phyloP scores from a whole-genome alignment of 2,329 filamentous ascomycete species.

The Colletotrichum sidae region DNA sequence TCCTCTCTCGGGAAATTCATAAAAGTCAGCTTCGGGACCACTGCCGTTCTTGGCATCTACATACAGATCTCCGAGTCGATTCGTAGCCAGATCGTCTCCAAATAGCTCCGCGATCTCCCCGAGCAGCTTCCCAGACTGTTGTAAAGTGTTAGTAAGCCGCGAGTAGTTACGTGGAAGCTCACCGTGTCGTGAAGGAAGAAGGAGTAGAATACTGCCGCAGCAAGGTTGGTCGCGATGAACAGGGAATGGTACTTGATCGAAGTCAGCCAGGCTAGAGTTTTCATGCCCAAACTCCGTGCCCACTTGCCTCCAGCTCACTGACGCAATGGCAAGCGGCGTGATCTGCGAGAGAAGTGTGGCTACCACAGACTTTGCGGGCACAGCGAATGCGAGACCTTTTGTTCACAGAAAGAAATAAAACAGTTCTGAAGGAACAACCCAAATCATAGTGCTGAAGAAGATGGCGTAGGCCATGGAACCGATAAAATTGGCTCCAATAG shows the following conservation, averaged over 20 bases:
- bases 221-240: no score
- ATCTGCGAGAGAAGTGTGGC: slow-evolving; percentile 47
- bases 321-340: slow-evolving; percentile 49
- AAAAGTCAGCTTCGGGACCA: not conserved
- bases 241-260: no score
- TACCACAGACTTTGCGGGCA: slow-evolving; percentile 44
- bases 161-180: no score
- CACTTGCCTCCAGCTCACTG: slow-evolving; percentile 49
- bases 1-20: slow-evolving; percentile 15
- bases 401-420: slow-evolving; percentile 44
- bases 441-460: slow-evolving; percentile 52
- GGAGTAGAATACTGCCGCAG: no score
- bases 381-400: slow-evolving; percentile 46
- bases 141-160: no score
- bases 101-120: no score
- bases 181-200: no score
- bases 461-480: slow-evolving; percentile 50
- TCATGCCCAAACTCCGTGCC: not conserved
- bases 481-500: slow-evolving; percentile 51
- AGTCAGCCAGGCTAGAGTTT: not conserved
- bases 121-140: no score
- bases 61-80: no score
- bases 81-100: no score
- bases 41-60: no score
- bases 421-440: slow-evolving; percentile 47